Base-by-base conservation (phyloP, 73 alveolate genomes). In the Paramecium tetraurelia region DNA sequence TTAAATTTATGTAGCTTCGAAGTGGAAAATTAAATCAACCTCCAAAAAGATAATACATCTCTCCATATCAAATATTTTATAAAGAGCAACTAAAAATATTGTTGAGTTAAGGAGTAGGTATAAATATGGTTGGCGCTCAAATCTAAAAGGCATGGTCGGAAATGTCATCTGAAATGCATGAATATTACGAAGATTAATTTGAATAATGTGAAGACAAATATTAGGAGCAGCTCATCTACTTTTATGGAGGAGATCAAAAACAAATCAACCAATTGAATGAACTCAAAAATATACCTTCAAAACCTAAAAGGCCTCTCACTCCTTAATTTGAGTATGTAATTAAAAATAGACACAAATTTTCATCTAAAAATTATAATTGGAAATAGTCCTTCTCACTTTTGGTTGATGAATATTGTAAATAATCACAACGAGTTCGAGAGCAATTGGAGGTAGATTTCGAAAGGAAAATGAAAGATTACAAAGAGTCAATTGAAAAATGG, bases 1-100 rank as follows among this genome's bases (percentile, higher is more conserved):
- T 31, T 63, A 31, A 63, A 27, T 27, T 63, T 63, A 63, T 63
- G 84, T 63, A 63, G 50, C 84, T 63, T 63, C 84, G 84, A 63
- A 63, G 84, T 63, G 84, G 84, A 63, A 31, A 63, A 24, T 33
- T 63, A 27, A 31, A 31, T 12, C 41, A 27, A 27, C 84, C 84
- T 31, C 84, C 84, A 22, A 31, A 63, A 63, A 63, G 84, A 63
- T 27, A 31, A 31, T 63, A 11, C 46, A 31, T 33, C 10, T 63
- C 50, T 5, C 50, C 84, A 14, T 63, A 63, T 27, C 24, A 63
- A 63, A 63, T 63, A 63, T 63, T 63, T 63, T 63, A 63, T 7
- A 63, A 63, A 63, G 84, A 63, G 27, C 50, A 63, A 33, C 84
- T 27, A 27, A 12, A 63, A 63, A 31, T 33, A 18, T 3, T 31